These are phyloP conservation scores for Ophiocordyceps robertsii DNA, from an alignment of 2,329 filamentous ascomycete species.

Conservation along the genomic window DNA sequence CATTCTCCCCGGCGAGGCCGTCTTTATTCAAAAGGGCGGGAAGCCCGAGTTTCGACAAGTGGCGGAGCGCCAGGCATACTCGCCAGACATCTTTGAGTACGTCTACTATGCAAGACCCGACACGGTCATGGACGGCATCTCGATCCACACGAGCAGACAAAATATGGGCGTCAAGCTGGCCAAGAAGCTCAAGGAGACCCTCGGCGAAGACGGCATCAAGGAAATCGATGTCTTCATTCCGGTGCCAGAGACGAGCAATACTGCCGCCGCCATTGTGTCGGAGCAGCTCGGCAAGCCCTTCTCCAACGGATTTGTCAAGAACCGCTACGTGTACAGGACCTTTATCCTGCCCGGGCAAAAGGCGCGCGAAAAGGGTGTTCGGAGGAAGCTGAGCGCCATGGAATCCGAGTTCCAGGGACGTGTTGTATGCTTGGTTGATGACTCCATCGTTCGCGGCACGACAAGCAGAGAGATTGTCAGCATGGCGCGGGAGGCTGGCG, in stretches of 20 bases:
- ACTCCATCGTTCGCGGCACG: conserved; percentile 64
- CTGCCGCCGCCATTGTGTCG: conserved; percentile 65
- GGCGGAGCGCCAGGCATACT: conserved; percentile 52
- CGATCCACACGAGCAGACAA: conserved; percentile 69
- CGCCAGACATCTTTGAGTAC: conserved; percentile 69
- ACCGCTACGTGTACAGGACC: conserved; percentile 76
- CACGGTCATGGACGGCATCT: conserved; percentile 74
- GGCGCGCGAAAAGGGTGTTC: conserved; percentile 70
- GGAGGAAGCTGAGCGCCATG: conserved; percentile 81
- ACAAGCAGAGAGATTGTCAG: conserved; percentile 4
- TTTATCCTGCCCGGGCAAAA: conserved; percentile 68
- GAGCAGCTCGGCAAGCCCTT: conserved; percentile 63
- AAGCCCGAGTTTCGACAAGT: conserved; percentile 66
- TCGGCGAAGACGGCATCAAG: conserved; percentile 55
- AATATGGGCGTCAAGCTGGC: conserved; percentile 80
- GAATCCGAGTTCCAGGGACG: conserved; percentile 70
- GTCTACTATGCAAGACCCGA: conserved; percentile 82
- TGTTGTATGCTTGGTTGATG: conserved; percentile 75
- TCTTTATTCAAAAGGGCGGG: conserved; percentile 70
- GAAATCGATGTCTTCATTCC: conserved; percentile 79
- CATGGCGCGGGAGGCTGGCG: conserved; percentile 78
- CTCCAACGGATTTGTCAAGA: conserved; percentile 76
- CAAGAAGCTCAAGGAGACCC: conserved; percentile 50
- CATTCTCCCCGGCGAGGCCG: conserved; percentile 71
- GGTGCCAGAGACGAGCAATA: conserved; percentile 62